Percentiles rank a stretch among this genome's conserved stretches.
These are phyloP conservation scores for Urostyla sp. DNA, from an alignment of 73 alveolate species.

Conservation along the genomic window DNA sequence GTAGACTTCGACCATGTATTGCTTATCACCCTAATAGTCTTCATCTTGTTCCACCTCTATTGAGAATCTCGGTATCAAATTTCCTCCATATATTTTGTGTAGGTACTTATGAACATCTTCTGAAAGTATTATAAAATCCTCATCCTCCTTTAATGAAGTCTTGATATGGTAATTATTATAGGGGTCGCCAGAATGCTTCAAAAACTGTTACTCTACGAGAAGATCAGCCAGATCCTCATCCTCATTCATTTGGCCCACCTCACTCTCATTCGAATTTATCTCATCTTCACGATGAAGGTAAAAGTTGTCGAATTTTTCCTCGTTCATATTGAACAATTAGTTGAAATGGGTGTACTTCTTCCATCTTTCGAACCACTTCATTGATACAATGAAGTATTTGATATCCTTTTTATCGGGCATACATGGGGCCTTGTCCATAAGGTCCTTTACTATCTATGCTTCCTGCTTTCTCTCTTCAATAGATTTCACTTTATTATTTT, in stretches of 20 bases:
- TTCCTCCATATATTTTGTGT: slow-evolving; percentile 19
- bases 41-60: background rate
- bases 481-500: background rate
- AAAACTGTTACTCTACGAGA: background rate
- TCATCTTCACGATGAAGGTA: background rate
- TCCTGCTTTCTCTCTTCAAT: background rate
- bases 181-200: background rate
- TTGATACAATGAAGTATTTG: background rate
- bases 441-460: background rate
- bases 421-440: background rate
- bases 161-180: background rate
- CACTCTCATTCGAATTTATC: no score
- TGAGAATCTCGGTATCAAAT: background rate
- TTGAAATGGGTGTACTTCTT: slow-evolving; percentile 4
- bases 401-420: slow-evolving; percentile 28
- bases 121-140: slow-evolving; percentile 33
- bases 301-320: background rate
- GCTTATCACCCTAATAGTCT: background rate
- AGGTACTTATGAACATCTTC: background rate
- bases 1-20: slow-evolving; percentile 18
- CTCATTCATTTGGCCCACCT: slow-evolving; percentile 11
- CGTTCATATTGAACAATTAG: background rate
- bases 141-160: slow-evolving; percentile 33
- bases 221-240: background rate
- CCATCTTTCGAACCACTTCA: slow-evolving; percentile 32